phyloP scores from a whole-genome alignment of 768 basidiomycete genomes.

The Coprinellus micaceus region DNA sequence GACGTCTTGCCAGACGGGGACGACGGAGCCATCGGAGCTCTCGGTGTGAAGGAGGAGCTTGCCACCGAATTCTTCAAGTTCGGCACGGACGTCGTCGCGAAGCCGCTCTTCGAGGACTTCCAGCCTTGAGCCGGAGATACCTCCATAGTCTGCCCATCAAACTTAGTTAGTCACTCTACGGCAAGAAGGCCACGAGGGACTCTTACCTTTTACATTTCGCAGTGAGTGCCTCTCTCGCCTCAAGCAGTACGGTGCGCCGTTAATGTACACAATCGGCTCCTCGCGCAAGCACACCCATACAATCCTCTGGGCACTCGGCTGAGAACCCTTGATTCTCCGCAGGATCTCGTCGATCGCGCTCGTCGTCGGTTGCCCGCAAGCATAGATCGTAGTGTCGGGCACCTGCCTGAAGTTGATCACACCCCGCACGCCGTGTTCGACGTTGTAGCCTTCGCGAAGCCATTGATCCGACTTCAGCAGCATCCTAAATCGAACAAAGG shows the following conservation, averaged over 20 bases:
- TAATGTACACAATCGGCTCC: conserved; percentile 88
- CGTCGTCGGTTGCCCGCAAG: conserved; percentile 87
- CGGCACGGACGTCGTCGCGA: conserved; percentile 80
- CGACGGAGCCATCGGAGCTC: conserved; percentile 77
- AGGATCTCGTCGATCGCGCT: conserved; percentile 85
- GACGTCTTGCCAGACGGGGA: conserved; percentile 95
- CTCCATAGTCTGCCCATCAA: conserved; percentile 82
- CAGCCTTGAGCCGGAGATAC: conserved; percentile 85
- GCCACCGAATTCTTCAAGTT: conserved; percentile 80
- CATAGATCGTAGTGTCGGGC: conserved; percentile 77
- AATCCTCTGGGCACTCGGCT: conserved; percentile 60
- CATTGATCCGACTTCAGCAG: conserved; percentile 93
- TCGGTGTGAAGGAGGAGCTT: conserved; percentile 90
- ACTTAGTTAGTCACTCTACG: no score
- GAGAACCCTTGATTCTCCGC: conserved; percentile 51
- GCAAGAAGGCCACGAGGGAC: not conserved
- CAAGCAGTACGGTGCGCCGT: conserved; percentile 88
- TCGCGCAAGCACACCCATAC: conserved; percentile 94
- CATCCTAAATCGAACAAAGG: conserved; percentile 46
- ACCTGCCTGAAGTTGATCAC: conserved; percentile 92
- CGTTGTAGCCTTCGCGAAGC: conserved; percentile 66
- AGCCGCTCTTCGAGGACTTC: conserved; percentile 90
- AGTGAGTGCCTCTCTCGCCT: conserved; percentile 82
- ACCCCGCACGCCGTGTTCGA: conserved; percentile 75
- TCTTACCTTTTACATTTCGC: conserved; percentile 86